These are phyloP conservation scores for Aeschynomene evenia DNA, from an alignment of 306 rosid genomes.

Conservation along the genomic window DNA sequence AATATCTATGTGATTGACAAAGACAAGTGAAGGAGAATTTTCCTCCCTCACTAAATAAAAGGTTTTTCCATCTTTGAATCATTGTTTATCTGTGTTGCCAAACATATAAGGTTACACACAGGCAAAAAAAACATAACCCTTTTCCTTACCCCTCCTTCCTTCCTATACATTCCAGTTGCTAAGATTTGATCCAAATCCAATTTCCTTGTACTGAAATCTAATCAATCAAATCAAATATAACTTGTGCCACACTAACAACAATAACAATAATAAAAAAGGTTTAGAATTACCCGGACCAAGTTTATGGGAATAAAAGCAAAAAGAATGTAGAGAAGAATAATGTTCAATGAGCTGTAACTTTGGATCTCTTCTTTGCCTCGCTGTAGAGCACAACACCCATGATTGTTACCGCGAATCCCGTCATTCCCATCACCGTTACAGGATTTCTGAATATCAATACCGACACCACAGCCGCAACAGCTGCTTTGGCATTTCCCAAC, in stretches of 20 bases:
- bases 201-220: neutral
- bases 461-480: slow-evolving; percentile 89
- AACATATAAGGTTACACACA: neutral
- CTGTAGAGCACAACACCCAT: neutral
- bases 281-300: neutral
- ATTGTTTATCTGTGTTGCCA: neutral
- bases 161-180: slow-evolving; percentile 37
- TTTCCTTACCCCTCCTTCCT: neutral
- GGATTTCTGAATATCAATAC: slow-evolving; percentile 86
- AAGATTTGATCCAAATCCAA: slow-evolving; percentile 22
- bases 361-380: neutral
- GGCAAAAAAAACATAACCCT: neutral
- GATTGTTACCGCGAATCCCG: slow-evolving; percentile 52
- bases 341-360: neutral
- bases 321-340: neutral
- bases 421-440: slow-evolving; percentile 79
- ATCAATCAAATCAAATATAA: slow-evolving; percentile 26
- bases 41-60: neutral
- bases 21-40: neutral
- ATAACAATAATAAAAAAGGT: neutral
- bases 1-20: neutral
- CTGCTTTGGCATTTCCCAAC: slow-evolving; percentile 90
- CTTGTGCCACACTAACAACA: slow-evolving; percentile 6
- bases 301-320: neutral
- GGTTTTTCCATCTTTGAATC: neutral